A percentile compares a stretch with the other conserved stretches of the same genome.
Evolutionary conservation across 75 land plant genomes (phyloP).

Genomic region (Sequoia sempervirens): DNA sequence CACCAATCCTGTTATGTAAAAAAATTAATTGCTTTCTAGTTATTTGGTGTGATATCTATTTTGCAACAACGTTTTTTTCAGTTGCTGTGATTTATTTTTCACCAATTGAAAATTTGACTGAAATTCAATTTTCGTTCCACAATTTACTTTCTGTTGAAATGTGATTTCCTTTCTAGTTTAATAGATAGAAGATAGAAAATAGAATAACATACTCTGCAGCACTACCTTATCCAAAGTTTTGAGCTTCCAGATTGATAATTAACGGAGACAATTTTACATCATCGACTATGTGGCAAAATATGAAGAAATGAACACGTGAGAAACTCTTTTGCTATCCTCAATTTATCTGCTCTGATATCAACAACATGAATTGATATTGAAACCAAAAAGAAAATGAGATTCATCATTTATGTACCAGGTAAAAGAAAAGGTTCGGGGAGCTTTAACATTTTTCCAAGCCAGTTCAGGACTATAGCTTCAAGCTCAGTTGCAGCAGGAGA

Average conservation of each 20-base stretch:
- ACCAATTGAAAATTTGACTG: not conserved
- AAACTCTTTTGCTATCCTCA: not conserved
- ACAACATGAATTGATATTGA: not conserved
- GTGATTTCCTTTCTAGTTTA: not conserved
- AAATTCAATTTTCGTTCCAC: not conserved
- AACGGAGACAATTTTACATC: not conserved
- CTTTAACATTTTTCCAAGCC: constrained; percentile 83
- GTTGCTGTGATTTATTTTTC: not conserved
- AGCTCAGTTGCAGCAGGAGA: constrained; percentile 96
- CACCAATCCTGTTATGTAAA: not conserved
- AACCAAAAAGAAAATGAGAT: not conserved
- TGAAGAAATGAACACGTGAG: not conserved
- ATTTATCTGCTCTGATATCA: not conserved
- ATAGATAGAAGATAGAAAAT: not conserved
- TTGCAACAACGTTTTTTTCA: not conserved
- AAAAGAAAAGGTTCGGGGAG: constrained; percentile 78
- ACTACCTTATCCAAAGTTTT: not conserved
- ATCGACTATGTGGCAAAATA: not conserved
- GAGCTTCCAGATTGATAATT: not conserved
- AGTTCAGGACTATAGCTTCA: constrained; percentile 83
- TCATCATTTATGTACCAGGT: constrained; percentile 26
- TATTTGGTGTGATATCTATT: not conserved
- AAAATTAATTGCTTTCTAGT: not conserved
- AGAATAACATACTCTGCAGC: not conserved
- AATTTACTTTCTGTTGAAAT: not conserved